Percentiles rank a stretch among this genome's conserved stretches.
phyloP scores from a whole-genome alignment of 495 filamentous ascomycete genomes.

The Daldinia concentrica region DNA sequence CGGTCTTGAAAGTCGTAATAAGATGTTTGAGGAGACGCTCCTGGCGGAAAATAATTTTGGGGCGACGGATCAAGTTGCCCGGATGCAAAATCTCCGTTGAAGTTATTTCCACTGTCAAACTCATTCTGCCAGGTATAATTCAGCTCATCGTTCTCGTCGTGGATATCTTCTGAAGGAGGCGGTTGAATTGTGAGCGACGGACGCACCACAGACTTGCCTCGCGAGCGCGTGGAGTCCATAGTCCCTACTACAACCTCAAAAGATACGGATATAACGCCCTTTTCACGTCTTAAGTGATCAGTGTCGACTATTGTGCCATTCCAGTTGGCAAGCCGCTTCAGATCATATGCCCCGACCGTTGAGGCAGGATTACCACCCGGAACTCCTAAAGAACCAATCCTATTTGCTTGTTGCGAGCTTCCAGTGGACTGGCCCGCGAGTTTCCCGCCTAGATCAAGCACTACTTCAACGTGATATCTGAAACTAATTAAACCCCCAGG shows the following conservation, averaged over 20 bases:
- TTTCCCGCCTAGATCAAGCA: constrained; percentile 90
- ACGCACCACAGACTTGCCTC: constrained; percentile 58
- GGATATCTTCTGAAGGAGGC: constrained; percentile 23
- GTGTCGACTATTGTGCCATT: constrained; percentile 87
- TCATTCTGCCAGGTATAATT: constrained; percentile 48
- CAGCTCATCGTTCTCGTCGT: constrained; percentile 38
- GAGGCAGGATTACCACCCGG: constrained; percentile 53
- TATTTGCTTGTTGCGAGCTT: constrained; percentile 54
- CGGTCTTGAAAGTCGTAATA: constrained; percentile 45
- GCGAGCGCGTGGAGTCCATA: constrained; percentile 73
- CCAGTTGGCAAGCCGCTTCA: constrained; percentile 61
- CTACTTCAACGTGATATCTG: constrained; percentile 90
- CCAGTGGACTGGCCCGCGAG: constrained; percentile 62
- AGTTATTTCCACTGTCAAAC: constrained; percentile 44
- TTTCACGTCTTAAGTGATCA: constrained; percentile 82
- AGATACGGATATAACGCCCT: constrained; percentile 81
- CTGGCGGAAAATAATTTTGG: constrained; percentile 36
- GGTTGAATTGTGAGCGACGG: constrained; percentile 43
- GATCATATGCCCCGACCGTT: constrained; percentile 43
- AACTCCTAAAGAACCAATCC: constrained; percentile 65
- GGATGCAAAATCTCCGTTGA: constrained; percentile 33
- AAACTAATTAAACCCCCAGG: constrained; percentile 94
- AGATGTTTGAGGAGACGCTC: constrained; percentile 41
- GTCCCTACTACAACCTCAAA: constrained; percentile 93
- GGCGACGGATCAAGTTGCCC: constrained; percentile 35